phyloP scores from a whole-genome alignment of 371 early-diverging fungal species.

The Circinella minor region DNA sequence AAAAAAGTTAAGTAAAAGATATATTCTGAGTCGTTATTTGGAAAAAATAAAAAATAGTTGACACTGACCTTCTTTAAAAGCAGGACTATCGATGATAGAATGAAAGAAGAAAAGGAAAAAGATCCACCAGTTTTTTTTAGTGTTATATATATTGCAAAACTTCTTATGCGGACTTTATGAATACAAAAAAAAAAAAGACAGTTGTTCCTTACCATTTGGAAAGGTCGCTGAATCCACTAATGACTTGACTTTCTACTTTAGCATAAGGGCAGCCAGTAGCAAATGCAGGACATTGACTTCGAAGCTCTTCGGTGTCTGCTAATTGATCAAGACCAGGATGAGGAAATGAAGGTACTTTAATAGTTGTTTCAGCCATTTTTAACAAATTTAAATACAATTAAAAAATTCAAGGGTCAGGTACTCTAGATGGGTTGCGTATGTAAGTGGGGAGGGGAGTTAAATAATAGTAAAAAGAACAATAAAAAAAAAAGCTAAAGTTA shows the following conservation, averaged over 20 bases:
- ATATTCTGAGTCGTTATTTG: no score
- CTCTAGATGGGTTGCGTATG: no score
- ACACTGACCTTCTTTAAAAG: conserved; percentile 46
- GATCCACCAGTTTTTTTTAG: not conserved
- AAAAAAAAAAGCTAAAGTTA: no score
- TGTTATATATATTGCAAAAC: not conserved
- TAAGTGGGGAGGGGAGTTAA: no score
- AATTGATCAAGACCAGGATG: conserved; percentile 49
- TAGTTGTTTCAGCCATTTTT: conserved; percentile 9
- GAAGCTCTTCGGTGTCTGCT: conserved; percentile 39
- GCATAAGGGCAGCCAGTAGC: conserved; percentile 55
- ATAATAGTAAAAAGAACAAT: no score
- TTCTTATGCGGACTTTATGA: conserved; percentile 6
- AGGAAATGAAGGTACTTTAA: conserved; percentile 26
- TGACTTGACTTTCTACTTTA: conserved; percentile 34
- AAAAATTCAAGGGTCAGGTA: not conserved
- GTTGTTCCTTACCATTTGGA: conserved; percentile 42
- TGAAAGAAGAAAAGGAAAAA: not conserved
- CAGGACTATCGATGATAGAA: conserved; percentile 33
- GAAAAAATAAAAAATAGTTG: not conserved
- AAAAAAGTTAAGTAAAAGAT: no score
- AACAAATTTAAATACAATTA: not conserved
- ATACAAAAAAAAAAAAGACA: not conserved
- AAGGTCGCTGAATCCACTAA: conserved; percentile 39
- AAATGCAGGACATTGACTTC: conserved; percentile 55